Evolutionary conservation across 2,329 filamentous ascomycete species (phyloP).

Genomic region (Beauveria asiatica): DNA sequence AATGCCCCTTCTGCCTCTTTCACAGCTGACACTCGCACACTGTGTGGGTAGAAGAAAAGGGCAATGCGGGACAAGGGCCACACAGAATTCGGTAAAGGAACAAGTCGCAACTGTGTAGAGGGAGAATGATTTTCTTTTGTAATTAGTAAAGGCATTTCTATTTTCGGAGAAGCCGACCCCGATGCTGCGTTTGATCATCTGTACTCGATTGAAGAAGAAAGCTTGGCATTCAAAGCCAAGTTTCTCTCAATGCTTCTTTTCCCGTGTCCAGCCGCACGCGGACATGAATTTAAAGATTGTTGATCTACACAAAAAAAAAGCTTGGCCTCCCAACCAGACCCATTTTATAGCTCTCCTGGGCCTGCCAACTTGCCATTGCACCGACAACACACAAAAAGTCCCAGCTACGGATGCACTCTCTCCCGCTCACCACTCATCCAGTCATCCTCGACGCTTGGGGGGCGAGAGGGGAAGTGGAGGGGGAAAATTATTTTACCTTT

Average conservation of each 20-base stretch:
- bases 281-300: background rate
- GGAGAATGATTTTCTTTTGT: background rate
- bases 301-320: constrained; percentile 1
- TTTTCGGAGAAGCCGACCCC: constrained; percentile 2
- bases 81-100: too few relatives aligned
- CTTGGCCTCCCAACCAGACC: constrained; percentile 4
- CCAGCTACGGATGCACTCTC: too few relatives aligned
- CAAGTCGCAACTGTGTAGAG: background rate
- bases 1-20: too few relatives aligned
- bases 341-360: background rate
- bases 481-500: background rate
- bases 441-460: too few relatives aligned
- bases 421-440: too few relatives aligned
- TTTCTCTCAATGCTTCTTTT: constrained; percentile 8
- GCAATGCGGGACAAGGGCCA: too few relatives aligned
- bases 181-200: background rate
- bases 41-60: too few relatives aligned
- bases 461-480: background rate
- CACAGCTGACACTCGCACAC: too few relatives aligned
- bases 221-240: constrained; percentile 12
- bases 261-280: background rate
- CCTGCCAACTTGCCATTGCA: background rate
- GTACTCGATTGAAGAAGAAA: background rate
- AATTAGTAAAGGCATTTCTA: constrained; percentile 4
- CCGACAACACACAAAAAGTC: background rate